phyloP scores from a whole-genome alignment of 139 green algal species.

The Chlamydomonas sp. region DNA sequence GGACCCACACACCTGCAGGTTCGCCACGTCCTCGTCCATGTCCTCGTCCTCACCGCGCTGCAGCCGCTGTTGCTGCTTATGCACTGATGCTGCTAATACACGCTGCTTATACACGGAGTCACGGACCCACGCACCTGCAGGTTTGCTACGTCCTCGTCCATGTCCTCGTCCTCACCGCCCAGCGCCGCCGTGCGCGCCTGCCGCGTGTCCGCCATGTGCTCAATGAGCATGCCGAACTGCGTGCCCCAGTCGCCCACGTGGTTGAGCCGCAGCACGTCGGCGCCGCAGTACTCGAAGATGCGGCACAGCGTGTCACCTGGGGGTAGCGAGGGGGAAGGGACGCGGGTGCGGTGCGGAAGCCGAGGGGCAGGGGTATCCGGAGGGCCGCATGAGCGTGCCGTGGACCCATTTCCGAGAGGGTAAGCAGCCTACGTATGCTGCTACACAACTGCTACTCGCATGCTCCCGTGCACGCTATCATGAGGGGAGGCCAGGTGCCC shows the following conservation, averaged over 20 bases:
- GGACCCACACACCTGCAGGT: not conserved
- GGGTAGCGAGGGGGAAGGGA: not conserved
- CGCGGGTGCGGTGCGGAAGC: not conserved
- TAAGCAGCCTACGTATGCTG: too few relatives aligned
- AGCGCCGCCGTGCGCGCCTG: conserved; percentile 64
- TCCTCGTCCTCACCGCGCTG: too few relatives aligned
- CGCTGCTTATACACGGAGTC: too few relatives aligned
- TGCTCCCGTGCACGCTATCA: too few relatives aligned
- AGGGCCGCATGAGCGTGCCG: too few relatives aligned
- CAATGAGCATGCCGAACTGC: conserved; percentile 99
- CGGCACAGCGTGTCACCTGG: conserved; percentile 69
- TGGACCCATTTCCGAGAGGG: too few relatives aligned
- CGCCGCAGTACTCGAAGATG: conserved; percentile 89
- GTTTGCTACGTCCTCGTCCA: conserved; percentile 80
- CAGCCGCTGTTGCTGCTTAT: too few relatives aligned
- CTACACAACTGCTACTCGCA: too few relatives aligned
- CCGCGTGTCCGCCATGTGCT: conserved; percentile 79
- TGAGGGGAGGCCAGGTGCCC: too few relatives aligned
- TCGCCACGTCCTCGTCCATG: too few relatives aligned
- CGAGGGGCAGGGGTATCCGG: not conserved
- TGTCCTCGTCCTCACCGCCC: conserved; percentile 63
- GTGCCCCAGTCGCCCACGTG: conserved; percentile 99
- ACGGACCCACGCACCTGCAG: conserved; percentile 60
- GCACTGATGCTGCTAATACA: too few relatives aligned
- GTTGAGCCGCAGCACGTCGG: conserved; percentile 94